These are phyloP conservation scores for Volvariella volvacea DNA, from an alignment of 1,284 basidiomycete genomes.

Conservation along the genomic window DNA sequence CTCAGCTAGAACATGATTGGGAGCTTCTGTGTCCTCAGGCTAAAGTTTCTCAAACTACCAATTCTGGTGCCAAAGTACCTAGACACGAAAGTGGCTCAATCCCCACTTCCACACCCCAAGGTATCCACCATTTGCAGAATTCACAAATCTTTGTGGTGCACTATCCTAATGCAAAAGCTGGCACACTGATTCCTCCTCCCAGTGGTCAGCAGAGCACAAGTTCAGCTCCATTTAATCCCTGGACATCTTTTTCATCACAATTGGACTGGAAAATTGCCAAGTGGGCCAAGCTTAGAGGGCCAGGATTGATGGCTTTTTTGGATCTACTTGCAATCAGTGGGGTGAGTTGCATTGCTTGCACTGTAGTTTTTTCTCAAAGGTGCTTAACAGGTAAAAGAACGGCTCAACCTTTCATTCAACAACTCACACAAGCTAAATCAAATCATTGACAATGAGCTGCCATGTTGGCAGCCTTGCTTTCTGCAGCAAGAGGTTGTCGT, in stretches of 20 bases:
- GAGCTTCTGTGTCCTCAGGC: too few relatives aligned
- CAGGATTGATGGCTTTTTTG: conserved; percentile 17
- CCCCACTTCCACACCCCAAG: too few relatives aligned
- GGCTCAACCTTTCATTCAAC: conserved; percentile 9
- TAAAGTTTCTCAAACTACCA: too few relatives aligned
- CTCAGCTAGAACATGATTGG: too few relatives aligned
- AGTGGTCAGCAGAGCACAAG: neutral
- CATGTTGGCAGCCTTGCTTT: conserved; percentile 8
- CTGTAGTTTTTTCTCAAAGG: neutral
- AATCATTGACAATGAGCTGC: neutral
- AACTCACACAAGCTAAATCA: conserved; percentile 1
- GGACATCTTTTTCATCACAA: conserved; percentile 18
- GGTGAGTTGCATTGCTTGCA: conserved; percentile 9
- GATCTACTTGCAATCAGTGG: conserved; percentile 18
- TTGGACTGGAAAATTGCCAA: conserved; percentile 21
- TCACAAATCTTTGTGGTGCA: neutral
- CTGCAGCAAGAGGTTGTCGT: conserved; percentile 11
- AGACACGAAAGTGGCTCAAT: too few relatives aligned
- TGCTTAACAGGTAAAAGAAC: conserved; percentile 13
- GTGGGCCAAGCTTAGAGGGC: conserved; percentile 18
- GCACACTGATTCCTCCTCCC: neutral
- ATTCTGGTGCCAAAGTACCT: too few relatives aligned
- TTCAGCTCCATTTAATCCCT: conserved; percentile 11
- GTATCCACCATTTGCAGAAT: too few relatives aligned
- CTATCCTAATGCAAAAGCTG: neutral